Evolutionary conservation across 495 filamentous ascomycete genomes (phyloP), one percentile per base, ranked within the genome.

Genomic region (Penicillium taxi): DNA sequence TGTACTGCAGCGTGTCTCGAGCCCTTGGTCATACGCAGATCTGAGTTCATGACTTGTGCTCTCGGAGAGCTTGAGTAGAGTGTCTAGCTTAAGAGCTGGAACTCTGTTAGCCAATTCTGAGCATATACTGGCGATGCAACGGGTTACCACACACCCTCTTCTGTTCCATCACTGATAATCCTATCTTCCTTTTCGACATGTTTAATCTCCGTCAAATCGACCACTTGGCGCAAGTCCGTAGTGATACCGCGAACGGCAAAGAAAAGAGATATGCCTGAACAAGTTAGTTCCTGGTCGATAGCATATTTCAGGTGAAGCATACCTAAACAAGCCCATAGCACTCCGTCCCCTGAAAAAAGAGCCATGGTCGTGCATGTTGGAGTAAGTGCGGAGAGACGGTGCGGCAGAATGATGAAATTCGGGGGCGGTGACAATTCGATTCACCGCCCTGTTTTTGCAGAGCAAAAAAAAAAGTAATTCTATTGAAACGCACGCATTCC

Each of bases 31-130:
- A 35, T 70, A 74, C 70, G 69, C 67, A 37, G 64, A 56, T 45
- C 68, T 63, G 34, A 74, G 67, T 35, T 73, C 66, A 48, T 66
- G 57, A 40, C 66, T 74, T 20, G 68, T 61, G 52, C 64, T 69
- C 37, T 64, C 56, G 29, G 63, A 63, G 26, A 75, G 62, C 44
- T 67, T 66, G 14, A 64, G 51, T 11, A 75, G 61, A 1, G 71
- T 71, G 31, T 70, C 60, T 36, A 75, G 42, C 38, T 73, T 73
- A 36, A 75, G 56, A 9, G 65, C 70, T 73, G 35, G 9, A 8
- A 12, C 0, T 2, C 2, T 13, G 8, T 47, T 14, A 41, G 38
- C 47, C 16, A 0, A 2, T 4, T 13, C 5, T 43, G n/a, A 32
- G 35, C 45, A 27, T 38, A 36, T 17, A 12, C 11, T 6, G 13